Conservation (phyloP, 1,139 yeast species). For the Saccharomycopsis crataegensis region DNA sequence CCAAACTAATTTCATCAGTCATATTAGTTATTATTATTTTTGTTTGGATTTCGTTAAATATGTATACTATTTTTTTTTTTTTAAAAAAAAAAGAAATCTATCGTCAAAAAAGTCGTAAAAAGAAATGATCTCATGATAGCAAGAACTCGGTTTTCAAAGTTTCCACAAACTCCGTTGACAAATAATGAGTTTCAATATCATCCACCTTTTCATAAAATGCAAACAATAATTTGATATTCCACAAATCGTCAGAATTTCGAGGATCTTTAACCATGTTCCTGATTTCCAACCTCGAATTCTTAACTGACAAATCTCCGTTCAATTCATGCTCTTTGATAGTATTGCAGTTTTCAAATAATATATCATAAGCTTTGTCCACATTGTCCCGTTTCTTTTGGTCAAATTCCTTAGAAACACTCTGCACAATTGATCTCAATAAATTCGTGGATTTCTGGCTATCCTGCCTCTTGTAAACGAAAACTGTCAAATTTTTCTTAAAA, state of each 20-base stretch:
- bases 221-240: conserved; percentile 60
- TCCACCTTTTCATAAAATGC: conserved; percentile 46
- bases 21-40: background rate
- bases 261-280: conserved; percentile 40
- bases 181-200: conserved; percentile 30
- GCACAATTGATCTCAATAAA: conserved; percentile 2
- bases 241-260: conserved; percentile 44
- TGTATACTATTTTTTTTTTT: background rate
- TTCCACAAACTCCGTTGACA: conserved; percentile 46
- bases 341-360: conserved; percentile 2
- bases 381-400: background rate
- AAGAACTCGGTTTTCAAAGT: conserved; percentile 40
- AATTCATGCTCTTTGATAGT: background rate
- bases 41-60: background rate
- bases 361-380: conserved; percentile 2
- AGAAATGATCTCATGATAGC: conserved; percentile 20
- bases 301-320: background rate
- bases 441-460: conserved; percentile 28
- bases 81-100: background rate
- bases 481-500: conserved; percentile 39
- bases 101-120: too few relatives aligned
- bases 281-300: conserved; percentile 29
- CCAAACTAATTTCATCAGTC: background rate
- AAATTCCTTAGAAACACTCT: conserved; percentile 9
- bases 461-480: conserved; percentile 43